Base-by-base conservation (phyloP, 1,284 basidiomycete genomes). In the Cutaneotrichosporon spelunceum region DNA sequence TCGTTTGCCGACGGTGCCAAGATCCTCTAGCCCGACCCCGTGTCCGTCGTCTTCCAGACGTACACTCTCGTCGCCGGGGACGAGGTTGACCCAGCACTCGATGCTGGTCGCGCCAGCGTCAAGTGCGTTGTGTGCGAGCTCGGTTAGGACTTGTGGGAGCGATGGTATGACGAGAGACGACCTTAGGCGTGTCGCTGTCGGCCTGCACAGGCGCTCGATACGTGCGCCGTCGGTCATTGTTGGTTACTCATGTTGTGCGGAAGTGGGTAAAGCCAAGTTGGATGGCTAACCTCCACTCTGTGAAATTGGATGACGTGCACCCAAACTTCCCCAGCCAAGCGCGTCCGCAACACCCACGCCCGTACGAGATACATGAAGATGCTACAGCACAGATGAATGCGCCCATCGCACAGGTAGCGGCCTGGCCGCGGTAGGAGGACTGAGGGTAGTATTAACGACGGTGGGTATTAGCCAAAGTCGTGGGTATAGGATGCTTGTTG, bases 91-190 rank as follows among this genome's bases (percentile, higher is more conserved):
- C 48, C 72, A 71, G 29, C 78, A 67, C 27, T 76, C 70, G 29
- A 83, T 71, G 5, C 67, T 61, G 4, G 56, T 69, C 2, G 81
- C 72, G 8, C 66, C 57, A 0, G 82, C 81, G 63, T 83, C 82
- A n/a, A 83, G 64, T 1, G 90, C 84, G 73, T 96, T 96, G 72
- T 93, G 90, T 19, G 91, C 77, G 44, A 96, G 84, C 77, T 95
- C 91, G 1, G 86, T 86, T 23, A 93, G 81, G 61, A 93, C 82
- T 71, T 88, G 86, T 5, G 88, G 83, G 23, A 94, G 75, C 7
- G 90, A 88, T 0, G 90, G 90, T 61, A 95, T 80, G 66, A 93
- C 87, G 72, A 91, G 85, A 0, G 89, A 85, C 0, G 91, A 92
- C 57, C 93, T 86, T 45, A 96, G 59, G 1, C 61, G 57, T 3